Percentiles rank a stretch among this genome's conserved stretches.
Evolutionary conservation across 2,329 filamentous ascomycete species (phyloP).

Genomic region (Emmonsia crescens): DNA sequence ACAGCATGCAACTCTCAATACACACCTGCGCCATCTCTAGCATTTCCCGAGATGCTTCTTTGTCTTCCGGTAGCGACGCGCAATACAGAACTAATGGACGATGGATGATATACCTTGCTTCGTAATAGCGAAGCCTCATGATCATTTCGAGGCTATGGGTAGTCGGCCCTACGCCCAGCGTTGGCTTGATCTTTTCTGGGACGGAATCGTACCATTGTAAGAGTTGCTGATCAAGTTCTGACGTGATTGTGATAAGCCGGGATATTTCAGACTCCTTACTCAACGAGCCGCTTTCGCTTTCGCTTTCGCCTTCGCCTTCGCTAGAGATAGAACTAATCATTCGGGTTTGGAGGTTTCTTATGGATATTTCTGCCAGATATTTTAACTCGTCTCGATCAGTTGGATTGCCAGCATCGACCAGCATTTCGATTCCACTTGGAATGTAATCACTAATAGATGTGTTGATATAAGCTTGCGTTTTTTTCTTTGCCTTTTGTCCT

Average conservation of each 20-base stretch:
- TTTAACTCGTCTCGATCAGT: slow-evolving; percentile 17
- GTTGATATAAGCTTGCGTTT: background rate
- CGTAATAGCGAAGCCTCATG: slow-evolving; percentile 25
- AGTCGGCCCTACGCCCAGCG: slow-evolving; percentile 14
- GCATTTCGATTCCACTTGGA: slow-evolving; percentile 22
- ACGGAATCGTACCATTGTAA: slow-evolving; percentile 25
- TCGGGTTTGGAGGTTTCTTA: slow-evolving; percentile 25
- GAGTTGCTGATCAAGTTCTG: slow-evolving; percentile 23
- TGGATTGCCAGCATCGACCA: slow-evolving; percentile 19
- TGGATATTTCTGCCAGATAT: slow-evolving; percentile 26
- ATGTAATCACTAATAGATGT: slow-evolving; percentile 18
- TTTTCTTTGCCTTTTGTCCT: background rate
- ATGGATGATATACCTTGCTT: slow-evolving; percentile 25
- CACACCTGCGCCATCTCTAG: slow-evolving; percentile 22
- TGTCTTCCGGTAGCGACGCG: slow-evolving; percentile 12
- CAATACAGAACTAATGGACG: slow-evolving; percentile 25
- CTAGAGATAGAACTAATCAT: slow-evolving; percentile 25
- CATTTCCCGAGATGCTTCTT: slow-evolving; percentile 14
- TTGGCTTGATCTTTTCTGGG: slow-evolving; percentile 21
- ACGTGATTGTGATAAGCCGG: slow-evolving; percentile 8
- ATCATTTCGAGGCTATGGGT: slow-evolving; percentile 18
- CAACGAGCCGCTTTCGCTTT: slow-evolving; percentile 17
- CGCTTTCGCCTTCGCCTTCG: slow-evolving; percentile 16
- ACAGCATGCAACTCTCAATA: slow-evolving; percentile 23
- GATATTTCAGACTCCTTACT: slow-evolving; percentile 8